Percentiles rank a stretch among this genome's conserved stretches.
These are phyloP conservation scores for Cytospora leucostoma DNA, from an alignment of 2,329 filamentous ascomycete genomes.

Conservation along the genomic window DNA sequence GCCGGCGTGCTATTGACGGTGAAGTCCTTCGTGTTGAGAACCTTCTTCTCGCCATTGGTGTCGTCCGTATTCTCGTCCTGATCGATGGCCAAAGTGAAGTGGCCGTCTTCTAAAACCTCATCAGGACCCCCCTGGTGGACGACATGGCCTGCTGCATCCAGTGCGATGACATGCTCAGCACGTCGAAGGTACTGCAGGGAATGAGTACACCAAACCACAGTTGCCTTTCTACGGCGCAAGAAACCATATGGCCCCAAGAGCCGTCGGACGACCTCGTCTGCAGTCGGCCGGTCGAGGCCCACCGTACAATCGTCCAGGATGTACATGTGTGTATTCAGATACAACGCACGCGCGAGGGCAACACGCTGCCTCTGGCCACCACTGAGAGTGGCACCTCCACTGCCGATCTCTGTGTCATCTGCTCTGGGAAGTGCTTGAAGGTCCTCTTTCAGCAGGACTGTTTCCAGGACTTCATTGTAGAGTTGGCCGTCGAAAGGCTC, in stretches of 20 bases:
- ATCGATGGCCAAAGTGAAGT: neutral
- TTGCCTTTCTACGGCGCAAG: slow-evolving; percentile 36
- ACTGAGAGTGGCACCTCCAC: slow-evolving; percentile 44
- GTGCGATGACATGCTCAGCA: slow-evolving; percentile 1
- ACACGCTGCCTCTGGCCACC: slow-evolving; percentile 45
- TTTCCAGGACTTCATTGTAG: slow-evolving; percentile 41
- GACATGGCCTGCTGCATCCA: slow-evolving; percentile 4
- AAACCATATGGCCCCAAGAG: slow-evolving; percentile 7
- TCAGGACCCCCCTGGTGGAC: slow-evolving; percentile 3
- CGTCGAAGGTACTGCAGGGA: slow-evolving; percentile 31
- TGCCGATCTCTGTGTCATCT: slow-evolving; percentile 43
- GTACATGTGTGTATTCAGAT: slow-evolving; percentile 12
- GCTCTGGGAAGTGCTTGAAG: slow-evolving; percentile 38
- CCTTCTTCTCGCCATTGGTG: neutral
- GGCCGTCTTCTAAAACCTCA: neutral
- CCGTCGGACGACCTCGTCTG: slow-evolving; percentile 7
- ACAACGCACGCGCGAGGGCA: slow-evolving; percentile 22
- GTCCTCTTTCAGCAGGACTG: slow-evolving; percentile 39
- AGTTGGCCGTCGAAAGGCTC: slow-evolving; percentile 35
- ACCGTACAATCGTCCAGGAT: slow-evolving; percentile 22
- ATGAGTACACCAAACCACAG: slow-evolving; percentile 40
- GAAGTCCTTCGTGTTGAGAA: neutral
- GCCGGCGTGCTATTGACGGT: neutral
- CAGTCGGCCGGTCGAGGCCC: slow-evolving; percentile 20
- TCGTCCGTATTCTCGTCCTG: neutral